Evolutionary conservation across 2,329 filamentous ascomycete genomes (phyloP).

Genomic region (Aspergillus aculeatus): DNA sequence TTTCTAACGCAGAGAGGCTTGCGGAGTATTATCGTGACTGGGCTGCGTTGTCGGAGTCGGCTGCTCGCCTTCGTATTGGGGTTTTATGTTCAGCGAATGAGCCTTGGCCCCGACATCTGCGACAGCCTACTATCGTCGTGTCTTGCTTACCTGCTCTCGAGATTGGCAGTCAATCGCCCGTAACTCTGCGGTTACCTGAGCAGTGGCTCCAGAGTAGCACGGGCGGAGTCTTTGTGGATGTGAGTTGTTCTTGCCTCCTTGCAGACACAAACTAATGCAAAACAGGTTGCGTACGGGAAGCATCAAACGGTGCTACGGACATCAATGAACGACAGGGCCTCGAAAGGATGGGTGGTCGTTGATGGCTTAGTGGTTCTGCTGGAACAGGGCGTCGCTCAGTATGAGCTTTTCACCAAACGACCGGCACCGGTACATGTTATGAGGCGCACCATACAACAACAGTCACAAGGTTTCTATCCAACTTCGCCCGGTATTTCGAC

Average conservation of each 20-base stretch:
- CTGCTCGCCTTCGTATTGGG: conserved; percentile 1
- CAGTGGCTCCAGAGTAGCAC: conserved; percentile 24
- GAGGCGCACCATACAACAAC: conserved; percentile 5
- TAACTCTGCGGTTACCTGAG: conserved; percentile 12
- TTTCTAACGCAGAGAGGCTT: conserved; percentile 19
- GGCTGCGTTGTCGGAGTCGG: background rate
- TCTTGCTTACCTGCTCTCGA: background rate
- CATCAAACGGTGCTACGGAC: conserved; percentile 17
- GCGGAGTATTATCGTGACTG: conserved; percentile 17
- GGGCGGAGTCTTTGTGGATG: conserved; percentile 26
- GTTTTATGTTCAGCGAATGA: conserved; percentile 14
- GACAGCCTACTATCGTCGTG: conserved; percentile 23
- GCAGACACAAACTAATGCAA: background rate
- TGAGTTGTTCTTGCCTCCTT: conserved; percentile 6
- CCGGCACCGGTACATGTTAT: conserved; percentile 26
- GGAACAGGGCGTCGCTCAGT: conserved; percentile 27
- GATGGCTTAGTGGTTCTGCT: conserved; percentile 23
- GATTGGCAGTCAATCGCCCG: background rate
- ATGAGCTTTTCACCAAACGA: conserved; percentile 24
- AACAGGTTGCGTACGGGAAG: conserved; percentile 19
- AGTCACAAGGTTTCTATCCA: background rate
- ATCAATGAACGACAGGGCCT: conserved; percentile 12
- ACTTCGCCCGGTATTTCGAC: background rate
- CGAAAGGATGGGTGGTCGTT: conserved; percentile 24
- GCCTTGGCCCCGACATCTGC: conserved; percentile 19